Base-by-base conservation (phyloP, 2,329 filamentous ascomycete genomes). In the Harringtonia lauricola region DNA sequence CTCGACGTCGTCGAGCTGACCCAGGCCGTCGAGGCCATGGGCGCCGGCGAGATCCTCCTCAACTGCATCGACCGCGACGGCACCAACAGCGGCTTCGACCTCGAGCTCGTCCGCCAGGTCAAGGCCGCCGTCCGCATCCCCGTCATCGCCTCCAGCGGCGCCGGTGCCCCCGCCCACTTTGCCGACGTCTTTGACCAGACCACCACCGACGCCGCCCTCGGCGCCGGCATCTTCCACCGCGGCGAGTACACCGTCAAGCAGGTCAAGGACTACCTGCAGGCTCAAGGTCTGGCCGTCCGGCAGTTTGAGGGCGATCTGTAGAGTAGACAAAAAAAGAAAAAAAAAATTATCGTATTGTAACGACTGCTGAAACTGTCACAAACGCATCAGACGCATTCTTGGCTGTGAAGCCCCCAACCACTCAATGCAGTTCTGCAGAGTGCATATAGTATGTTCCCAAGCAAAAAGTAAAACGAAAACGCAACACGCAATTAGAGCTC, bases 51-150 rank as follows among this genome's bases (percentile, higher is more conserved):
- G 70, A 85, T 98, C 46, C 68, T 98, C 41, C 76, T 98, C 45
- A 98, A 98, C 66, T 95, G 89, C 68, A 98, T 98, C 56, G 92
- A 98, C 68, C 86, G 84, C 59, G 92, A 98, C 61, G 92, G 92
- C 43, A 92, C 86, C 45, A 95, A 94, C 65, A 84, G 78, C 54
- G 92, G 92, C 1, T 98, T 95, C 59, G 92, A 98, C 62, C 71
- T 95, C 10, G 92, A 96, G 67, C 72, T 98, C 44, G 86, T 98
- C 55, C 67, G 74, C 41, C 84, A 89, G 59, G 90, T 96, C 47
- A 98, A 98, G 66, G 68, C 59, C n/a, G 79, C 85, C 17, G 76
- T 95, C 50, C 83, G 74, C 58, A 95, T 98, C 51, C 92, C 92
- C 8, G 92, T 98, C 40, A 94, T 98, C 64, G 89, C 92, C 14